phyloP scores from a whole-genome alignment of 2,329 filamentous ascomycete species.

The Aspergillus eucalypticola region DNA sequence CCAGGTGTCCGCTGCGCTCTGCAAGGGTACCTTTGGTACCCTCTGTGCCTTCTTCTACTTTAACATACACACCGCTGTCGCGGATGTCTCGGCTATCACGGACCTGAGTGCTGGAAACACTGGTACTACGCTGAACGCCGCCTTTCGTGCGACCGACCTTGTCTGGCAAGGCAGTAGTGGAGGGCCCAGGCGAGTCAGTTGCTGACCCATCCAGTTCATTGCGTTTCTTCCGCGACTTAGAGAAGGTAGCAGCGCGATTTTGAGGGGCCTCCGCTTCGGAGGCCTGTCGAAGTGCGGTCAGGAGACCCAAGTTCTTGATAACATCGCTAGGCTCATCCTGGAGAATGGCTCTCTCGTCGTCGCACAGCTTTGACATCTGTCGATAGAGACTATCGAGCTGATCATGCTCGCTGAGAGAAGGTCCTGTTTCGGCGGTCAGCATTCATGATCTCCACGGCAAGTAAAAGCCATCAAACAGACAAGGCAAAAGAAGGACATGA shows the following conservation, averaged over 20 bases:
- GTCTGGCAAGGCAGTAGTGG: constrained; percentile 40
- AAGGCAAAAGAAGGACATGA: neutral
- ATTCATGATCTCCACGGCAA: neutral
- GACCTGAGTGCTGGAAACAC: constrained; percentile 44
- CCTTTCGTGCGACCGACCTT: constrained; percentile 48
- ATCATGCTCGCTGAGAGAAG: constrained; percentile 43
- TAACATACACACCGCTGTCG: constrained; percentile 38
- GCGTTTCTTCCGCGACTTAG: constrained; percentile 50
- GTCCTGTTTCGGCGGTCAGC: constrained; percentile 30
- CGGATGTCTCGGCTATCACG: constrained; percentile 39
- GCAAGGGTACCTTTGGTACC: constrained; percentile 46
- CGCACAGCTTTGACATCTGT: constrained; percentile 49
- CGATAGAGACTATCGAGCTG: constrained; percentile 49
- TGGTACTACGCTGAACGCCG: constrained; percentile 41
- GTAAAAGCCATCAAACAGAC: neutral
- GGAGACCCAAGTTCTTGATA: constrained; percentile 51
- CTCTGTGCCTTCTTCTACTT: constrained; percentile 47
- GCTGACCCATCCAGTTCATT: constrained; percentile 46
- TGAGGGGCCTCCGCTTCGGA: constrained; percentile 48
- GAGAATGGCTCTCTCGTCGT: constrained; percentile 51
- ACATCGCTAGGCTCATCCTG: constrained; percentile 53
- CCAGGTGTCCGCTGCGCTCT: constrained; percentile 46
- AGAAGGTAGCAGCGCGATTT: constrained; percentile 38
- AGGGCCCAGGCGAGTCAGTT: constrained; percentile 49
- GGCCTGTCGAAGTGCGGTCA: constrained; percentile 51